These are phyloP conservation scores for Claviceps digitariae DNA, from an alignment of 2,329 filamentous ascomycete species.

Conservation along the genomic window DNA sequence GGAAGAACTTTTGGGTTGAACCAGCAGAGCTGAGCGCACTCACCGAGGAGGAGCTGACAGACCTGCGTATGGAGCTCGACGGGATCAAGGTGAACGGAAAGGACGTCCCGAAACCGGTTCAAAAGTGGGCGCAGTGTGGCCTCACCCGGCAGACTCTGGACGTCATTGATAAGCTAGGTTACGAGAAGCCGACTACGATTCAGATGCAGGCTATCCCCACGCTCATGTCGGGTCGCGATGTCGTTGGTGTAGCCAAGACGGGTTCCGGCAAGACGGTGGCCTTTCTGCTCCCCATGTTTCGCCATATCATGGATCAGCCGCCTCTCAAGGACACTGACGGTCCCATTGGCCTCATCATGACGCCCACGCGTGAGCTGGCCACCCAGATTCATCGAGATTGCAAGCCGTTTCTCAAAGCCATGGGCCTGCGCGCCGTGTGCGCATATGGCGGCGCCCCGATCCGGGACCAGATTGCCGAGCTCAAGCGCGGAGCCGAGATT, in stretches of 20 bases:
- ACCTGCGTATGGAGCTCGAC: slow-evolving; percentile 75
- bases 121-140: slow-evolving; percentile 94
- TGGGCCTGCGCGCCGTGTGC: slow-evolving; percentile 75
- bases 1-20: slow-evolving; percentile 92
- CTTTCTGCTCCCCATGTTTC: slow-evolving; percentile 91
- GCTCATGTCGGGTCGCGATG: slow-evolving; percentile 91
- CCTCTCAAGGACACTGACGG: slow-evolving; percentile 74
- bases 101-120: slow-evolving; percentile 82
- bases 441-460: slow-evolving; percentile 93
- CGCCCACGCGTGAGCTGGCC: slow-evolving; percentile 85
- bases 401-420: slow-evolving; percentile 82
- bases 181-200: slow-evolving; percentile 81
- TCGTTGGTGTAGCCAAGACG: slow-evolving; percentile 93
- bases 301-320: slow-evolving; percentile 89
- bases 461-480: slow-evolving; percentile 90
- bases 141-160: slow-evolving; percentile 77
- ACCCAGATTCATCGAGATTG: slow-evolving; percentile 91
- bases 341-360: slow-evolving; percentile 78
- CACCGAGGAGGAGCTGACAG: slow-evolving; percentile 70
- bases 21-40: slow-evolving; percentile 71
- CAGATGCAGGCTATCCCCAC: slow-evolving; percentile 90
- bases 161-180: slow-evolving; percentile 68
- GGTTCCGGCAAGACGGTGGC: slow-evolving; percentile 96
- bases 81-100: slow-evolving; percentile 88
- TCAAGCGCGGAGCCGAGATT: slow-evolving; percentile 91